A percentile compares a stretch with the other conserved stretches of the same genome.
Conservation (phyloP, 139 green algal species). For the Micractinium sp. region DNA sequence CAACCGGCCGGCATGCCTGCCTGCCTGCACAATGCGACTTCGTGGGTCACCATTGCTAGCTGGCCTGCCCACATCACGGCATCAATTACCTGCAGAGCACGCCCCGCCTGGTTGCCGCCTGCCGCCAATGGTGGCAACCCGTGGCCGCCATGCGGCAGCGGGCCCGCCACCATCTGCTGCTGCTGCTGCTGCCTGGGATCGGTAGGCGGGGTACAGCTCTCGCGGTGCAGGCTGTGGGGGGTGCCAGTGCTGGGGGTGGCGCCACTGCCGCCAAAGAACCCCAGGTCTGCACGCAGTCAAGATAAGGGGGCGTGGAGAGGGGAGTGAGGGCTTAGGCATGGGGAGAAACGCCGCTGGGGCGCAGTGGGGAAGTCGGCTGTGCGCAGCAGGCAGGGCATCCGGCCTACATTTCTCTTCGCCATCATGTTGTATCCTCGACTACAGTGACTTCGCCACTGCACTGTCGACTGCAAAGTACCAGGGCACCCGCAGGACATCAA, state of each 20-base stretch:
- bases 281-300: background rate
- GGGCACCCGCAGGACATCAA: no score
- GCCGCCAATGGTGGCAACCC: background rate
- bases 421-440: background rate
- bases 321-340: no score
- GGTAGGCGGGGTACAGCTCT: background rate
- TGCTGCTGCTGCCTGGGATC: background rate
- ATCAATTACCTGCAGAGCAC: no score
- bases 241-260: conserved; percentile 13
- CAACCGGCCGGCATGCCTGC: no score
- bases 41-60: no score
- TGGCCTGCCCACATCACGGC: background rate
- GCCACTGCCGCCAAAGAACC: background rate
- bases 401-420: background rate
- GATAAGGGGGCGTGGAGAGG: no score
- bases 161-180: no score
- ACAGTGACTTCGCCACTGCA: background rate
- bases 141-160: no score
- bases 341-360: no score
- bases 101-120: background rate
- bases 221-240: conserved; percentile 5
- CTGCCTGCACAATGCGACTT: no score
- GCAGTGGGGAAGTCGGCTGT: background rate
- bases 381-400: background rate
- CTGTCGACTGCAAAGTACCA: background rate